Percentiles rank a stretch among this genome's conserved stretches.
These are phyloP conservation scores for Davidsoniella virescens DNA, from an alignment of 2,329 filamentous ascomycete genomes.

Conservation along the genomic window DNA sequence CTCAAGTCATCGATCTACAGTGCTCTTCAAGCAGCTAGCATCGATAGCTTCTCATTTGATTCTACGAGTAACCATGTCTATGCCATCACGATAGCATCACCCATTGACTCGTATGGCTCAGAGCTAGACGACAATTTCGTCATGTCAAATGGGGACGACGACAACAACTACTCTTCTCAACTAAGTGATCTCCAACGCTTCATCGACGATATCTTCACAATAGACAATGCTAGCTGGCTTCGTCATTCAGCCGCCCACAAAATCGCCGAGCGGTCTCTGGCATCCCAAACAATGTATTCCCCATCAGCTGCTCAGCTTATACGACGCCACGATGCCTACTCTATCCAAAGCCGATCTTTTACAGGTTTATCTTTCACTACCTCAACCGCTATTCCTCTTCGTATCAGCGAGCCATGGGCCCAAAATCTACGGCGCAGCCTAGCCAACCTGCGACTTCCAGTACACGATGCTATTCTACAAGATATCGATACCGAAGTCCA, in stretches of 20 bases:
- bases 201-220: conserved; percentile 60
- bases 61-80: conserved; percentile 33
- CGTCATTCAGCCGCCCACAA: conserved; percentile 73
- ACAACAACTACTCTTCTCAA: conserved; percentile 51
- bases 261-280: conserved; percentile 52
- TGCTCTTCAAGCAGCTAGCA: conserved; percentile 38
- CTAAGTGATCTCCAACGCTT: conserved; percentile 56
- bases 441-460: conserved; percentile 53
- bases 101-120: conserved; percentile 31
- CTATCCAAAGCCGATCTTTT: neutral
- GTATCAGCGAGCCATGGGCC: conserved; percentile 52
- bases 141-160: conserved; percentile 82
- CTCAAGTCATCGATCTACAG: conserved; percentile 44
- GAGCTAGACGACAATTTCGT: conserved; percentile 78
- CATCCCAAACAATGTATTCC: conserved; percentile 10
- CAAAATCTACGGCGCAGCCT: conserved; percentile 63
- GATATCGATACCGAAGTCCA: conserved; percentile 51
- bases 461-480: conserved; percentile 46
- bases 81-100: conserved; percentile 42
- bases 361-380: neutral
- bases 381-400: neutral
- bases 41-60: conserved; percentile 51
- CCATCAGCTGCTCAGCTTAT: neutral
- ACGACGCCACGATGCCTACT: neutral
- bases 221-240: conserved; percentile 63